Conservation (phyloP, 2,329 filamentous ascomycete genomes). For the Ilyonectria robusta region DNA sequence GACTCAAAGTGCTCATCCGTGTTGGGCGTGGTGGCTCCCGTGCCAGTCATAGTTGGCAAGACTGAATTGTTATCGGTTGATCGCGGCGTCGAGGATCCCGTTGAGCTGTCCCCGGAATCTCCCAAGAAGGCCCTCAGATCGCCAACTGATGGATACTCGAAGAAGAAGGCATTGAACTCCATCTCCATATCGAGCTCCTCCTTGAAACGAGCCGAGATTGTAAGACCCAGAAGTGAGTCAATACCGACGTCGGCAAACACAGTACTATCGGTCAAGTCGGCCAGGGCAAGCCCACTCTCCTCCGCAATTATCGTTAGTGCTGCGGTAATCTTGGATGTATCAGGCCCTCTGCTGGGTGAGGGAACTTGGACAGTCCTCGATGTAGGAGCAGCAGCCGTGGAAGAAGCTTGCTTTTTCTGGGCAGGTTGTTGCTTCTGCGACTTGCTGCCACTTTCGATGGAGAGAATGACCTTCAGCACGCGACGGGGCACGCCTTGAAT, state of each 20-base stretch:
- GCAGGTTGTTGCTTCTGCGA: conserved; percentile 6
- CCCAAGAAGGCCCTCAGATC: conserved; percentile 60
- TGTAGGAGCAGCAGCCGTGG: not conserved
- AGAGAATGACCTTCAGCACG: conserved; percentile 39
- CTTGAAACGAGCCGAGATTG: conserved; percentile 69
- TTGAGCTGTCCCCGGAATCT: conserved; percentile 26
- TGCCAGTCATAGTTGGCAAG: not conserved
- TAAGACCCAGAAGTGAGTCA: conserved; percentile 74
- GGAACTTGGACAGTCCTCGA: not conserved
- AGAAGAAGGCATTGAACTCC: conserved; percentile 64
- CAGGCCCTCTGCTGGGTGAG: not conserved
- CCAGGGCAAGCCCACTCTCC: conserved; percentile 37
- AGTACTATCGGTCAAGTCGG: conserved; percentile 69
- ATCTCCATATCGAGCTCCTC: conserved; percentile 71
- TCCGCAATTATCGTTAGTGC: conserved; percentile 37
- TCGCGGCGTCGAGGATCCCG: conserved; percentile 27
- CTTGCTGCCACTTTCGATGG: conserved; percentile 37
- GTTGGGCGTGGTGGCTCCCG: conserved; percentile 12
- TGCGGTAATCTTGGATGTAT: conserved; percentile 11
- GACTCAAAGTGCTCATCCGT: conserved; percentile 20
- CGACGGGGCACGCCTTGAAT: conserved; percentile 40
- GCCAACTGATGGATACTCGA: conserved; percentile 68
- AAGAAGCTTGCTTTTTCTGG: not conserved
- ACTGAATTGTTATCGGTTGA: conserved; percentile 19
- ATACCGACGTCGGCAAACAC: conserved; percentile 71